Conservation (phyloP, 2,329 filamentous ascomycete genomes). For the Gaeumannomyces tritici region DNA sequence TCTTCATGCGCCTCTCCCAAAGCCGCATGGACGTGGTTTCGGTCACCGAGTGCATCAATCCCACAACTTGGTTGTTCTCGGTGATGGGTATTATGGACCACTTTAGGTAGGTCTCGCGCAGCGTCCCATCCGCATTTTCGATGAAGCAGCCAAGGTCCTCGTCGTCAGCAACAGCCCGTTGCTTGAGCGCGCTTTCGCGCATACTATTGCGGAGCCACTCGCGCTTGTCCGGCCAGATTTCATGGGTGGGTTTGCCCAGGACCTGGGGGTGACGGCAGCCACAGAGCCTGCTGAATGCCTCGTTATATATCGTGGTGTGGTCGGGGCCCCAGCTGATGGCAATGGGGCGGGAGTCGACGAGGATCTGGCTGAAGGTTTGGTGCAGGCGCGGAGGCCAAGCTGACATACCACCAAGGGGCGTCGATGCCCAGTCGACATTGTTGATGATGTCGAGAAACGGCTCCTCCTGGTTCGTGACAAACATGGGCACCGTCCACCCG, state of each 20-base stretch:
- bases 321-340: constrained; percentile 54
- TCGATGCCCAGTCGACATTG: constrained; percentile 32
- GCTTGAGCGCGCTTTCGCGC: constrained; percentile 20
- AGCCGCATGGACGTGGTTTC: constrained; percentile 37
- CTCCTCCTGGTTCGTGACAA: constrained; percentile 18
- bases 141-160: constrained; percentile 37
- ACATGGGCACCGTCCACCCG: constrained; percentile 1
- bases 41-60: constrained; percentile 35
- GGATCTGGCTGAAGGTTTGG: constrained; percentile 27
- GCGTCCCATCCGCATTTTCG: constrained; percentile 26
- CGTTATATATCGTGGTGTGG: constrained; percentile 60
- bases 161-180: constrained; percentile 22
- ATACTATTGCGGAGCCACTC: constrained; percentile 27
- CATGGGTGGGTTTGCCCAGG: constrained; percentile 49
- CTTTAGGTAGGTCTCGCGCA: constrained; percentile 37
- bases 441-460: constrained; percentile 26
- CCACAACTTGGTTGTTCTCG: constrained; percentile 29
- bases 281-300: constrained; percentile 54
- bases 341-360: constrained; percentile 33
- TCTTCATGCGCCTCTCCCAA: constrained; percentile 38
- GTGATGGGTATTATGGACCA: constrained; percentile 38
- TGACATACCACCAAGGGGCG: constrained; percentile 31
- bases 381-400: constrained; percentile 33
- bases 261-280: constrained; percentile 54
- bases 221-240: constrained; percentile 48